phyloP scores from a whole-genome alignment of 345 rosid species.

The Citrus medica region DNA sequence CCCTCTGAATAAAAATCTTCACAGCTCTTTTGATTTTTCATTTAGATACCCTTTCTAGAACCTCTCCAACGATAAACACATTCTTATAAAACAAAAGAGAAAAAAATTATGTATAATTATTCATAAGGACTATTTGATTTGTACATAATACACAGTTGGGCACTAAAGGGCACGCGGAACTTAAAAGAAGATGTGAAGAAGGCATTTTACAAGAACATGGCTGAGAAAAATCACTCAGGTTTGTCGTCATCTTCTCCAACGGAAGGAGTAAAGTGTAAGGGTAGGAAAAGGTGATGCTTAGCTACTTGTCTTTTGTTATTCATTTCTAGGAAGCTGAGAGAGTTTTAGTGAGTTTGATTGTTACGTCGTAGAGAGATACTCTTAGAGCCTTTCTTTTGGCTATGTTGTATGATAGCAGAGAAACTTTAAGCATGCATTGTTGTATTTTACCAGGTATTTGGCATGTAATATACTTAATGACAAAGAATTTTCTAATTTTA shows the following conservation, averaged over 20 bases:
- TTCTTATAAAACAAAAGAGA: no score
- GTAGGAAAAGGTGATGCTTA: conserved; percentile 11
- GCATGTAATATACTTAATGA: background rate
- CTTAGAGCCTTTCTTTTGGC: background rate
- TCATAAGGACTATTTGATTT: no score
- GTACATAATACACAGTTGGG: no score
- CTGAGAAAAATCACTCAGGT: conserved; percentile 18
- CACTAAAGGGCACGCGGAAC: conserved; percentile 35
- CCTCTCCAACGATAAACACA: no score
- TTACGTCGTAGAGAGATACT: background rate
- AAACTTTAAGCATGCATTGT: background rate
- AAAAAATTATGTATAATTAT: no score
- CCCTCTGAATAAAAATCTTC: no score
- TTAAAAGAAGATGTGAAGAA: conserved; percentile 35
- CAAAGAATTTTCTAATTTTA: background rate
- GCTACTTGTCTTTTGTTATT: background rate
- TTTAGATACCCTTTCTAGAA: no score
- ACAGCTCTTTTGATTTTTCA: no score
- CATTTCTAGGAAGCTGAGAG: background rate
- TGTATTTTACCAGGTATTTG: background rate
- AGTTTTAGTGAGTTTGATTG: background rate
- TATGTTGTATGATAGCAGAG: background rate
- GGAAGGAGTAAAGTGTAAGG: conserved; percentile 8
- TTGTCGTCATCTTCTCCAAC: conserved; percentile 24
- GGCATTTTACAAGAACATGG: conserved; percentile 43